Evolutionary conservation across 371 early-diverging fungal species (phyloP).

Genomic region (Smittium culicis): DNA sequence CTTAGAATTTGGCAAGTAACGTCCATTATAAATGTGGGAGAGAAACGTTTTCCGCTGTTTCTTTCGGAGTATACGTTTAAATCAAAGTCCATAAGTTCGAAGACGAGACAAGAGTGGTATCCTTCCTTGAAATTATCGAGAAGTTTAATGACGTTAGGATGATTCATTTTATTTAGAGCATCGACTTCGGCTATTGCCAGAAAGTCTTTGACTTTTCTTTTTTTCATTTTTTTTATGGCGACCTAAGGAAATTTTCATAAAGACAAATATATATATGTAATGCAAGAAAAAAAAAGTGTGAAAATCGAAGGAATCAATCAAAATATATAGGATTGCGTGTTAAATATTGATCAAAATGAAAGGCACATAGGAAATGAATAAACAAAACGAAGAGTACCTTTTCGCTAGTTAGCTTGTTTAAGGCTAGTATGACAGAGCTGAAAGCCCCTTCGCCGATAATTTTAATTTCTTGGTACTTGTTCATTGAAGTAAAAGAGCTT

Average conservation of each 20-base stretch:
- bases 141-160: conserved; percentile 69
- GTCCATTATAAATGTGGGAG: conserved; percentile 41
- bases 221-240: conserved; percentile 90
- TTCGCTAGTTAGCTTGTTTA: conserved; percentile 47
- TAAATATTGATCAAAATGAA: background rate
- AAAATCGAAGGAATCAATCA: too few relatives aligned
- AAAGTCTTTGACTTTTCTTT: conserved; percentile 54
- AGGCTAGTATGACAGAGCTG: conserved; percentile 69
- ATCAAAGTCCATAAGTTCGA: conserved; percentile 90
- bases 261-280: too few relatives aligned
- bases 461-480: conserved; percentile 53
- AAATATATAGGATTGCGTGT: background rate
- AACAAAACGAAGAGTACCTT: conserved; percentile 35
- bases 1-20: conserved; percentile 64
- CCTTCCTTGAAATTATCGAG: conserved; percentile 65
- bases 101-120: conserved; percentile 74
- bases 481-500: too few relatives aligned
- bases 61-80: conserved; percentile 70
- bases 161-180: conserved; percentile 67
- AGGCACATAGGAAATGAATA: background rate
- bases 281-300: too few relatives aligned
- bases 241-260: conserved; percentile 49
- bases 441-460: conserved; percentile 84
- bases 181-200: conserved; percentile 58
- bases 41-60: conserved; percentile 40